phyloP scores from a whole-genome alignment of 2,329 filamentous ascomycete species.

The Exutisphaerella laricina region DNA sequence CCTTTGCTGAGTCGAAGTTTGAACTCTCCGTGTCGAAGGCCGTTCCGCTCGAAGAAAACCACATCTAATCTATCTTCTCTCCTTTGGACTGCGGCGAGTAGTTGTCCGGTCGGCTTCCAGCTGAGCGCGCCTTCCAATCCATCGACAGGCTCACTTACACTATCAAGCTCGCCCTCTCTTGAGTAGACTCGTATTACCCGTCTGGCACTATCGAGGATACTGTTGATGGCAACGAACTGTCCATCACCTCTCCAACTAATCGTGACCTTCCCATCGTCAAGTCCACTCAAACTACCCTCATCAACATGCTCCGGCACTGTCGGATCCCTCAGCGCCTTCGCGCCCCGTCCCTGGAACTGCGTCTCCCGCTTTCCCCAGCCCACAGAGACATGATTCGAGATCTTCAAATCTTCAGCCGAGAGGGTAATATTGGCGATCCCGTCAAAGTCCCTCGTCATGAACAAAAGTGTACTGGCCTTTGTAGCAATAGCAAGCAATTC shows the following conservation, averaged over 20 bases:
- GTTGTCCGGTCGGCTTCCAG: constrained; percentile 86
- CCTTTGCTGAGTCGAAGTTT: constrained; percentile 63
- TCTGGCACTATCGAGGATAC: constrained; percentile 66
- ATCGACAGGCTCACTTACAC: constrained; percentile 91
- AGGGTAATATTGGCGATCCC: constrained; percentile 70
- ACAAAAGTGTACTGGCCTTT: constrained; percentile 68
- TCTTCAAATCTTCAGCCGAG: constrained; percentile 68
- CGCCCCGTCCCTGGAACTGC: constrained; percentile 72
- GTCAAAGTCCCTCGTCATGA: constrained; percentile 92
- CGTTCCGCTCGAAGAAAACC: constrained; percentile 94
- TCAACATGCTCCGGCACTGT: constrained; percentile 92
- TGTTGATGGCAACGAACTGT: constrained; percentile 81
- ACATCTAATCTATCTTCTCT: constrained; percentile 66
- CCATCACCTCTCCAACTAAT: constrained; percentile 96
- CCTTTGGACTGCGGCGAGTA: constrained; percentile 81
- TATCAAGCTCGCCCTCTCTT: constrained; percentile 82
- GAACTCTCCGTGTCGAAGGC: constrained; percentile 93
- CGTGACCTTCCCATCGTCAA: constrained; percentile 65
- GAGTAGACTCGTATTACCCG: constrained; percentile 86
- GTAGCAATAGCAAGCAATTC: constrained; percentile 83
- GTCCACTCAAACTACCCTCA: constrained; percentile 65
- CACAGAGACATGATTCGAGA: constrained; percentile 86
- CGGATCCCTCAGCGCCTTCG: constrained; percentile 79
- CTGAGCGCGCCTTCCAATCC: constrained; percentile 79
- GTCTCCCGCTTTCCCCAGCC: constrained; percentile 99